Percentiles rank a stretch among this genome's conserved stretches.
Evolutionary conservation across 1,284 basidiomycete genomes (phyloP).

Genomic region (Mycena citricolor): DNA sequence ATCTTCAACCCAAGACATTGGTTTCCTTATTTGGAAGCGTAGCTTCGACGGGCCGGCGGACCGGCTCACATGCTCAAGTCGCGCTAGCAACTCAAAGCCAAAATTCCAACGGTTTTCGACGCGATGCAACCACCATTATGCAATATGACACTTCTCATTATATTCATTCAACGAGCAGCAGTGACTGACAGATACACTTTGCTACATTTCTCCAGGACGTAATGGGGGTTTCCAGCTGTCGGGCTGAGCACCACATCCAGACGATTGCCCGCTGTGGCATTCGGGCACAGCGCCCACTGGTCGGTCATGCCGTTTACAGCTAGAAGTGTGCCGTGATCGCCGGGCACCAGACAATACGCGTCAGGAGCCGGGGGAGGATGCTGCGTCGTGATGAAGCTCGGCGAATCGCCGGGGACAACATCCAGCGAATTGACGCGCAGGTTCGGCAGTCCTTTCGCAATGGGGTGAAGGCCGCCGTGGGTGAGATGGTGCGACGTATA

Average conservation of each 20-base stretch:
- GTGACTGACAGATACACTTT: conserved; percentile 23
- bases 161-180: no score
- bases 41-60: no score
- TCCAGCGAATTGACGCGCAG: conserved; percentile 16
- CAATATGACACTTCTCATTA: no score
- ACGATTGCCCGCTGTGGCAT: neutral
- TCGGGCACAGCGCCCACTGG: conserved; percentile 5
- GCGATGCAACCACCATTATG: no score
- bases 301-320: neutral
- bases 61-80: no score
- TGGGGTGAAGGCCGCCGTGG: conserved; percentile 14
- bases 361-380: conserved; percentile 10
- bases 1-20: no score
- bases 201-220: conserved; percentile 20
- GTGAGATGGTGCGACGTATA: no score
- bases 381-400: conserved; percentile 19
- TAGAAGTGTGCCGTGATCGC: conserved; percentile 3
- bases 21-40: no score
- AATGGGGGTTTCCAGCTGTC: conserved; percentile 25
- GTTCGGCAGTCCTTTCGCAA: conserved; percentile 8
- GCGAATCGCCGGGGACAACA: conserved; percentile 15
- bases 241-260: conserved; percentile 17
- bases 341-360: conserved; percentile 13
- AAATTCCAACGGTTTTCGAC: no score
- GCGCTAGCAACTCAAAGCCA: no score